Conservation (phyloP, 805 yeast species). For the Lipomyces sp. region DNA sequence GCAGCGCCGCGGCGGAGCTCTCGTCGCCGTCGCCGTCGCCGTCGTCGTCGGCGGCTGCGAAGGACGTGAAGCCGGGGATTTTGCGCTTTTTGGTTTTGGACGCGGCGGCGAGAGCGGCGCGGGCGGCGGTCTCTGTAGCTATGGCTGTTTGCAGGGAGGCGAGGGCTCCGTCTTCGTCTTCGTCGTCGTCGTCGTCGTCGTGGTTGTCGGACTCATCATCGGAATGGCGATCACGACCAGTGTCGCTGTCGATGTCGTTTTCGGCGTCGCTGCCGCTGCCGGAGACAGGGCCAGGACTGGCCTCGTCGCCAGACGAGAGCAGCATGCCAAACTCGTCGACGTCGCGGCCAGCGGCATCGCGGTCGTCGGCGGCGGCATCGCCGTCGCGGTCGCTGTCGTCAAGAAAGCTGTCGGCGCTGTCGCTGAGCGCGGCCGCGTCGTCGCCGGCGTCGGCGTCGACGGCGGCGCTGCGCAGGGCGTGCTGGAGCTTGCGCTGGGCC, state of each 20-base stretch:
- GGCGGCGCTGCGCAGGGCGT: slow-evolving; percentile 31
- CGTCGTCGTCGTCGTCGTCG: slow-evolving; percentile 21
- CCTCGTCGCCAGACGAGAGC: background rate
- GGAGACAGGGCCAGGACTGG: background rate
- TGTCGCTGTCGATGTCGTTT: background rate
- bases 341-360: background rate
- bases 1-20: slow-evolving; percentile 28
- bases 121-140: slow-evolving; percentile 80
- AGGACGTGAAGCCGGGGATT: background rate
- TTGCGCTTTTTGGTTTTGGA: slow-evolving; percentile 6
- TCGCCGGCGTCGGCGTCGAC: slow-evolving; percentile 39
- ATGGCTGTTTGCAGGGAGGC: slow-evolving; percentile 68
- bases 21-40: slow-evolving; percentile 8
- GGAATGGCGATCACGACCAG: background rate
- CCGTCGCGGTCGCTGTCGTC: slow-evolving; percentile 33
- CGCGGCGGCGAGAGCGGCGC: slow-evolving; percentile 54
- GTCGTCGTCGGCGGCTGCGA: slow-evolving; percentile 1
- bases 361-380: slow-evolving; percentile 39
- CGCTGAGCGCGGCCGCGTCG: no score
- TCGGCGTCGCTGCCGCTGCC: slow-evolving; percentile 1
- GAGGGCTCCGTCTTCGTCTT: slow-evolving; percentile 46
- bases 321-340: slow-evolving; percentile 17
- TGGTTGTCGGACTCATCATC: background rate
- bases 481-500: background rate
- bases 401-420: slow-evolving; percentile 30